Base-by-base conservation (phyloP, 2,329 filamentous ascomycete genomes). In the Claviceps sp. region DNA sequence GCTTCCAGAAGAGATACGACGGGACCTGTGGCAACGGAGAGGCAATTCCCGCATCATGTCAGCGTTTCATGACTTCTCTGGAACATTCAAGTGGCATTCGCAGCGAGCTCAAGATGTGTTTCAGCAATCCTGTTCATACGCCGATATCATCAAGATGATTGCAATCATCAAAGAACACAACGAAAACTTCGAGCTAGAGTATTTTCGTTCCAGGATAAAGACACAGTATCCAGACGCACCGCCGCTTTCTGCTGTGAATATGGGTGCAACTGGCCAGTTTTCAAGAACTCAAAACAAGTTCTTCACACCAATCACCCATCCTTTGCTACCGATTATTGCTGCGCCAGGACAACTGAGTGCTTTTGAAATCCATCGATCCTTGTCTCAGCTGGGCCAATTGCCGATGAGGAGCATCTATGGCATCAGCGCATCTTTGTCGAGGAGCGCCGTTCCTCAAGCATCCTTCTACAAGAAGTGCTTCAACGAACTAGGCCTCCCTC, bases 141-240 rank as follows among this genome's bases (percentile, higher is more conserved):
- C 85, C 47, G 87, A 94, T 64, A 87, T 94, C 53, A 83, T 94
- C 62, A 94, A 93, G 71, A 93, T 94, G 86, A 93, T 93, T 61
- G 82, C 85, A 36, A 84, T 90, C 62, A 87, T 89, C 62, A 84
- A 82, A 62, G 84, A 85, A 42, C 82, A 86, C 63, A 87, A 89
- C 62, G 87, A 90, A 60, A 93, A 94, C 66, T 93, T 94, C 63
- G 87, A 94, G 69, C 76, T 94, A 37, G 89, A 94, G 66, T 90
- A 90, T 66, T 94, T 95, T 68, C 82, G 88, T 34, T 89, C 86
- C 11, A 78, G 82, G 57, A 83, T 93, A 63, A 81, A 81, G 61
- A 72, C 77, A 34, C 80, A 84, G 56, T 83, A 85, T 57, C 77
- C 84, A 0, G 75, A 84, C 55, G 74, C 76, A 8, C 87, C 87